These are phyloP conservation scores for Ramalina peruviana DNA, from an alignment of 495 filamentous ascomycete genomes.

Conservation along the genomic window DNA sequence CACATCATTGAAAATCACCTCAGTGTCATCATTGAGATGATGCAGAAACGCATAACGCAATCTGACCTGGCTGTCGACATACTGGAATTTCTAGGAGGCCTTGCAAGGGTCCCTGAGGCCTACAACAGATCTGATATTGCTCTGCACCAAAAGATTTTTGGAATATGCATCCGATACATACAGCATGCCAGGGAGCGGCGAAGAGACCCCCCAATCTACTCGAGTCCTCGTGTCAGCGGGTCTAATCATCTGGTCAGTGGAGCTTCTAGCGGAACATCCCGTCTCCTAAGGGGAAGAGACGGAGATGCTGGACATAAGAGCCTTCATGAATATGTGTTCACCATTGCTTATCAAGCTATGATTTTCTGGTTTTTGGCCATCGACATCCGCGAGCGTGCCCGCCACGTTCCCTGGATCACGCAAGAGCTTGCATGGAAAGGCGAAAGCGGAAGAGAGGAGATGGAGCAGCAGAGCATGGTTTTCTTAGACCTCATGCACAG, in stretches of 20 bases:
- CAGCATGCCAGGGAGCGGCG: constrained; percentile 53
- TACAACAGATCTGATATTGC: constrained; percentile 84
- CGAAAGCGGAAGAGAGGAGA: constrained; percentile 51
- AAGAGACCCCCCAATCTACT: constrained; percentile 25
- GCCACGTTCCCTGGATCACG: constrained; percentile 83
- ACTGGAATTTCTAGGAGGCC: constrained; percentile 75
- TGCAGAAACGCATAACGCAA: constrained; percentile 91
- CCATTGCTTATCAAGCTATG: constrained; percentile 86
- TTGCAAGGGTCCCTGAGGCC: constrained; percentile 72
- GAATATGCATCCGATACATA: constrained; percentile 84
- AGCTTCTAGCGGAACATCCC: constrained; percentile 25
- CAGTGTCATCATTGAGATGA: constrained; percentile 71
- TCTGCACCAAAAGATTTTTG: constrained; percentile 84
- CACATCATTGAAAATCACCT: constrained; percentile 67
- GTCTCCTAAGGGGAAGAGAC: constrained; percentile 14
- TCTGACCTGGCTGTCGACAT: constrained; percentile 84
- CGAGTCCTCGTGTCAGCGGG: constrained; percentile 19
- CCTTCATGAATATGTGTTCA: constrained; percentile 81
- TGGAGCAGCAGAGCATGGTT: constrained; percentile 87
- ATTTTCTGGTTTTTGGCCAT: constrained; percentile 92
- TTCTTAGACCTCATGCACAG: constrained; percentile 95
- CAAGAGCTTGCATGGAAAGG: constrained; percentile 66
- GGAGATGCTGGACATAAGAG: constrained; percentile 33
- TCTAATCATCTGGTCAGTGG: constrained; percentile 27
- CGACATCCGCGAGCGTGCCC: constrained; percentile 66